A percentile compares a stretch with the other conserved stretches of the same genome.
phyloP scores from a whole-genome alignment of 371 early-diverging fungal species.

The Mucor velutinosus region DNA sequence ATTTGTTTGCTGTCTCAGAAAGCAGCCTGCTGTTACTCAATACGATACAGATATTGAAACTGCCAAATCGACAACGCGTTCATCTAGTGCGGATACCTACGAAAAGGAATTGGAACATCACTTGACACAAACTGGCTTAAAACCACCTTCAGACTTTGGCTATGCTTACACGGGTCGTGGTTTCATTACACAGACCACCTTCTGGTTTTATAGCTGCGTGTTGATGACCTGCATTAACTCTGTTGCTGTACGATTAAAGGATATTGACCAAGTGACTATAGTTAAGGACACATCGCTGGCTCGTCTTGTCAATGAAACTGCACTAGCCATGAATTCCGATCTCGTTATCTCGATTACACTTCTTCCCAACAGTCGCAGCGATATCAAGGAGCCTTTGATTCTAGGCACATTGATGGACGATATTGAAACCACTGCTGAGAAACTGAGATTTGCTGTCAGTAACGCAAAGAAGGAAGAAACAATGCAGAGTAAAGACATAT shows the following conservation, averaged over 20 bases:
- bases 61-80: not conserved
- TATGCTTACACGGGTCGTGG: constrained; percentile 44
- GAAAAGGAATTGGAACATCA: constrained; percentile 12
- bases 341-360: constrained; percentile 10
- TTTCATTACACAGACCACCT: constrained; percentile 40
- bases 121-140: not conserved
- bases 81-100: constrained; percentile 4
- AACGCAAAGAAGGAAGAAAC: constrained; percentile 38
- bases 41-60: not conserved
- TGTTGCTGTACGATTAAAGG: constrained; percentile 35
- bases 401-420: constrained; percentile 29
- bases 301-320: constrained; percentile 1
- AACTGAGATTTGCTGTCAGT: constrained; percentile 31
- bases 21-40: not conserved
- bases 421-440: constrained; percentile 30
- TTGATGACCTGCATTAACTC: constrained; percentile 40
- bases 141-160: constrained; percentile 26
- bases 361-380: constrained; percentile 2
- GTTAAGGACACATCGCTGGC: constrained; percentile 25
- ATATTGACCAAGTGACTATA: constrained; percentile 30
- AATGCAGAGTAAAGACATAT: constrained; percentile 21
- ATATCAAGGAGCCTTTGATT: constrained; percentile 21
- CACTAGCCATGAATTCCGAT: constrained; percentile 10
- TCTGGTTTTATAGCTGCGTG: constrained; percentile 50
- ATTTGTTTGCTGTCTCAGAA: constrained; percentile 20